A percentile compares a stretch with the other conserved stretches of the same genome.
These are phyloP conservation scores for Hymenoscyphus repandus DNA, from an alignment of 2,329 filamentous ascomycete genomes.

Conservation along the genomic window DNA sequence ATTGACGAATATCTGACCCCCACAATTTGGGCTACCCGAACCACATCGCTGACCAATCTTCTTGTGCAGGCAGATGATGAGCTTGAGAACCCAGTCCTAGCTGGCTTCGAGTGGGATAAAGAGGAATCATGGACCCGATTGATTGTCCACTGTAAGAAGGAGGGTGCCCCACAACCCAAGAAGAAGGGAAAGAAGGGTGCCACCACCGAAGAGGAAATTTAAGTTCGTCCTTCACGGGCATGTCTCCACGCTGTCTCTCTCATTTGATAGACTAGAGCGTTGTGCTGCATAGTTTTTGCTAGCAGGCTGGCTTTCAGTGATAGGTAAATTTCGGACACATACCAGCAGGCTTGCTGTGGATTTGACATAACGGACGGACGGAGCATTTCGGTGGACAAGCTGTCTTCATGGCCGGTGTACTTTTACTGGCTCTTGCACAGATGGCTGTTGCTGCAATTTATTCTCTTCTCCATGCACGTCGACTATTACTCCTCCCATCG, in stretches of 20 bases:
- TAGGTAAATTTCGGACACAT: conserved; percentile 2
- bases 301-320: conserved; percentile 10
- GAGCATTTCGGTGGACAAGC: background rate
- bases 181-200: conserved; percentile 59
- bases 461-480: background rate
- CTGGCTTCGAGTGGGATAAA: conserved; percentile 94
- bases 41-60: conserved; percentile 17
- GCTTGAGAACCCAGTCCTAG: conserved; percentile 78
- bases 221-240: conserved; percentile 9
- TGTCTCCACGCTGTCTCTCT: conserved; percentile 15
- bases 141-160: conserved; percentile 77
- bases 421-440: conserved; percentile 6
- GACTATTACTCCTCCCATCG: background rate
- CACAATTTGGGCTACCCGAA: background rate
- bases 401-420: conserved; percentile 9
- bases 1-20: background rate
- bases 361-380: conserved; percentile 3
- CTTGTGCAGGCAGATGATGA: conserved; percentile 75
- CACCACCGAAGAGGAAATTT: conserved; percentile 35
- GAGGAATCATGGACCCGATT: conserved; percentile 86
- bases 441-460: conserved; percentile 8
- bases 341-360: conserved; percentile 14
- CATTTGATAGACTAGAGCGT: conserved; percentile 18
- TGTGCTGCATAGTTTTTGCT: conserved; percentile 5
- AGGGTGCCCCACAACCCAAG: conserved; percentile 53